Conservation (phyloP, 352 stramenopile genomes). For the Thraustochytrium striatum region DNA sequence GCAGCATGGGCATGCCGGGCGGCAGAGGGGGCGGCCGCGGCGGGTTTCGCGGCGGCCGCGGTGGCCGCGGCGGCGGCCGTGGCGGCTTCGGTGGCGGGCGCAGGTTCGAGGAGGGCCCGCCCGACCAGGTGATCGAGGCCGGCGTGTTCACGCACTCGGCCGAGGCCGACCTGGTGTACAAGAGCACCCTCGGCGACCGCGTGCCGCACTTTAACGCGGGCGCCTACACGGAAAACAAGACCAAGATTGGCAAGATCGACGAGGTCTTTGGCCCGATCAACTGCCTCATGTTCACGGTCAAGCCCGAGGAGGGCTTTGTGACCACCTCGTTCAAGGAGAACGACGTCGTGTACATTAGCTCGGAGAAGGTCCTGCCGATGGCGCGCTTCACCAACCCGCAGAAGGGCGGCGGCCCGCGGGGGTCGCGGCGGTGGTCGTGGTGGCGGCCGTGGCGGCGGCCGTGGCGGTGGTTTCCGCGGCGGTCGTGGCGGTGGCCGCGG, state of each 20-base stretch:
- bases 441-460: constrained; percentile 7
- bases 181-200: constrained; percentile 70
- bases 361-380: constrained; percentile 92
- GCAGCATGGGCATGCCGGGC: constrained; percentile 18
- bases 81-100: neutral
- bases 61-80: constrained; percentile 14
- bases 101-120: constrained; percentile 42
- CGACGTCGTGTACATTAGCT: constrained; percentile 95
- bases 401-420: neutral
- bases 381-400: constrained; percentile 84
- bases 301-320: constrained; percentile 87
- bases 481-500: neutral
- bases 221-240: constrained; percentile 98
- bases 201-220: constrained; percentile 98
- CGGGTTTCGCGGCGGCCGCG: constrained; percentile 5
- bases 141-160: constrained; percentile 91
- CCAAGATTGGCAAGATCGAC: constrained; percentile 96
- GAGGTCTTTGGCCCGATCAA: constrained; percentile 97
- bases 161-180: constrained; percentile 96
- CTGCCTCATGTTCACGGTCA: constrained; percentile 92
- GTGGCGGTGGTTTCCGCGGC: neutral
- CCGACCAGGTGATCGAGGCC: constrained; percentile 69
- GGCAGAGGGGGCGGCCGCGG: neutral
- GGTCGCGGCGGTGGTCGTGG: constrained; percentile 10
- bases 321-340: constrained; percentile 90